These are phyloP conservation scores for Candida easanensis DNA, from an alignment of 805 yeast genomes.

Conservation along the genomic window DNA sequence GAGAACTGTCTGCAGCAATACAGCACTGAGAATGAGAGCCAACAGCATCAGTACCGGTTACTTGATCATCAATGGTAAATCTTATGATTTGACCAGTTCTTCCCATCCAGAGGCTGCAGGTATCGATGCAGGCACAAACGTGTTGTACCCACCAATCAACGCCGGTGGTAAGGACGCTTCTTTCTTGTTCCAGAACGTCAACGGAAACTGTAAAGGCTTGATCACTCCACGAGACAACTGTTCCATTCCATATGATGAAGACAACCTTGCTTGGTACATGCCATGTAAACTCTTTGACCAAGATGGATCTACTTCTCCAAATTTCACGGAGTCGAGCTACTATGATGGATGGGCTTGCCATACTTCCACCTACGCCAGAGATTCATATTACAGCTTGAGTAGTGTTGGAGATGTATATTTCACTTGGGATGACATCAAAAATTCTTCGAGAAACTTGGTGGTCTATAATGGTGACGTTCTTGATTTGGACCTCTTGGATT, in stretches of 20 bases:
- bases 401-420: constrained; percentile 75
- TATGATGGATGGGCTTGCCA: constrained; percentile 93
- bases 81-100: constrained; percentile 67
- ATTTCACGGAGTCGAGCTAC: constrained; percentile 52
- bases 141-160: constrained; percentile 78
- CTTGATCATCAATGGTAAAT: constrained; percentile 78
- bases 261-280: constrained; percentile 89
- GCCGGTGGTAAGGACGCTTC: constrained; percentile 90
- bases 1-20: constrained; percentile 65
- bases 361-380: constrained; percentile 67
- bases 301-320: constrained; percentile 70
- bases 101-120: constrained; percentile 85
- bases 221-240: constrained; percentile 68
- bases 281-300: constrained; percentile 75
- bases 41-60: constrained; percentile 58
- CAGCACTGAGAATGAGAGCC: constrained; percentile 49
- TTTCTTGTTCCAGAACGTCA: constrained; percentile 85
- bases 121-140: constrained; percentile 61
- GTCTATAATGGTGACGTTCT: constrained; percentile 89
- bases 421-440: constrained; percentile 83
- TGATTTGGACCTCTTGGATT: constrained; percentile 71
- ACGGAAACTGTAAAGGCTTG: constrained; percentile 81
- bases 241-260: constrained; percentile 65
- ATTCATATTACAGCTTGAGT: constrained; percentile 57
- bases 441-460: constrained; percentile 69